Evolutionary conservation across 2,329 filamentous ascomycete species (phyloP).

Genomic region (Pseudogymnoascus sp.): DNA sequence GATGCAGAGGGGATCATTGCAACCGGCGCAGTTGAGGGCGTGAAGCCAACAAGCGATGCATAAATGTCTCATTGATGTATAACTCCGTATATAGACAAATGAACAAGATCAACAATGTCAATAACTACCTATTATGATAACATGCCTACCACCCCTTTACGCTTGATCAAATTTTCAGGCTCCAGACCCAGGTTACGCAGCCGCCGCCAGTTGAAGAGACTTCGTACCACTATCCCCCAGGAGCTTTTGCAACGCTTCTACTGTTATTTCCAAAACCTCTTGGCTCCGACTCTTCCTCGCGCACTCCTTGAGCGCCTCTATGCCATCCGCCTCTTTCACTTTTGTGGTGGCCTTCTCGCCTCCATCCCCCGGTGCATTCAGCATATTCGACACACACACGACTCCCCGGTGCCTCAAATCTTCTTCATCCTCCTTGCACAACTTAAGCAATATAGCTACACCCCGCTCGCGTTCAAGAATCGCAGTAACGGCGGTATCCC

Average conservation of each 20-base stretch:
- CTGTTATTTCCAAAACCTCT: slow-evolving; percentile 63
- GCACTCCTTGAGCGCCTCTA: slow-evolving; percentile 62
- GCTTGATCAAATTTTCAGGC: neutral
- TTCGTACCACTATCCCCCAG: slow-evolving; percentile 15
- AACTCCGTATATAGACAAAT: slow-evolving; percentile 3
- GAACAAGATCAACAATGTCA: neutral
- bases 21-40: neutral
- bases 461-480: slow-evolving; percentile 63
- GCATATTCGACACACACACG: slow-evolving; percentile 67
- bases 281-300: slow-evolving; percentile 61
- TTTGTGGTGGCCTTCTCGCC: slow-evolving; percentile 54
- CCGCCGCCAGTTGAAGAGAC: neutral
- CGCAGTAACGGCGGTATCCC: slow-evolving; percentile 64
- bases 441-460: slow-evolving; percentile 66
- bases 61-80: neutral
- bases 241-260: slow-evolving; percentile 60
- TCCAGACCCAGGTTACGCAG: neutral
- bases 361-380: slow-evolving; percentile 57
- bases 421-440: slow-evolving; percentile 69
- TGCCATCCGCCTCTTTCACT: slow-evolving; percentile 54
- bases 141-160: neutral
- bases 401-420: slow-evolving; percentile 65
- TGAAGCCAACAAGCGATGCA: neutral
- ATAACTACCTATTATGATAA: neutral
- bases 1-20: slow-evolving; percentile 9